Percentiles rank a stretch among this genome's conserved stretches.
phyloP scores from a whole-genome alignment of 2,329 filamentous ascomycete species.

The Nannizzia gypsea region DNA sequence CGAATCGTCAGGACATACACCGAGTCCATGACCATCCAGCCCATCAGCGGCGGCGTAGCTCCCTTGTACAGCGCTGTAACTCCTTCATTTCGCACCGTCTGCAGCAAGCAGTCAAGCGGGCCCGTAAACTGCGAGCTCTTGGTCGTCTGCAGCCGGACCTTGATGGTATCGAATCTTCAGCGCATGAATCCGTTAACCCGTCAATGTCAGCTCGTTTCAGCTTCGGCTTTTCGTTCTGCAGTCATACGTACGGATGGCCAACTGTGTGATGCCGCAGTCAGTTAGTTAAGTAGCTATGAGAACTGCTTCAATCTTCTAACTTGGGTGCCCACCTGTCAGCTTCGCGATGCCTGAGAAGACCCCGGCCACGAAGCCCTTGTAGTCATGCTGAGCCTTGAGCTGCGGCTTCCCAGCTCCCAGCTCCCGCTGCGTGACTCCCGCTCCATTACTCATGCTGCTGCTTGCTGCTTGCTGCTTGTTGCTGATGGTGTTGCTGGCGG shows the following conservation, averaged over 20 bases:
- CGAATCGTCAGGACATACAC: slow-evolving; percentile 34
- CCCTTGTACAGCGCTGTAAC: slow-evolving; percentile 84
- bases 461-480: neutral
- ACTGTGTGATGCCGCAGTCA: slow-evolving; percentile 35
- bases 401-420: neutral
- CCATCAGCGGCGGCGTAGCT: slow-evolving; percentile 77
- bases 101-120: slow-evolving; percentile 70
- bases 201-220: neutral
- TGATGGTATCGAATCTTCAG: slow-evolving; percentile 82
- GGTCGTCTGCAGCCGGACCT: slow-evolving; percentile 88
- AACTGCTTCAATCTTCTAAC: no score
- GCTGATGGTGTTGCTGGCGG: neutral
- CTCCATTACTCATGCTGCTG: neutral
- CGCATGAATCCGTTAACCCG: neutral
- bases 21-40: slow-evolving; percentile 98
- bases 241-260: slow-evolving; percentile 46
- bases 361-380: slow-evolving; percentile 96
- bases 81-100: slow-evolving; percentile 79
- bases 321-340: slow-evolving; percentile 52
- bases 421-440: neutral
- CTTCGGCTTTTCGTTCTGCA: neutral
- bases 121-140: slow-evolving; percentile 66
- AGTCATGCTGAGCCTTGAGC: slow-evolving; percentile 41
- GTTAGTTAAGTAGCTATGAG: no score
- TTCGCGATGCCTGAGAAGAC: slow-evolving; percentile 91